Percentiles rank a stretch among this genome's conserved stretches.
These are phyloP conservation scores for Panellus pusillus DNA, from an alignment of 768 basidiomycete genomes.

Conservation along the genomic window DNA sequence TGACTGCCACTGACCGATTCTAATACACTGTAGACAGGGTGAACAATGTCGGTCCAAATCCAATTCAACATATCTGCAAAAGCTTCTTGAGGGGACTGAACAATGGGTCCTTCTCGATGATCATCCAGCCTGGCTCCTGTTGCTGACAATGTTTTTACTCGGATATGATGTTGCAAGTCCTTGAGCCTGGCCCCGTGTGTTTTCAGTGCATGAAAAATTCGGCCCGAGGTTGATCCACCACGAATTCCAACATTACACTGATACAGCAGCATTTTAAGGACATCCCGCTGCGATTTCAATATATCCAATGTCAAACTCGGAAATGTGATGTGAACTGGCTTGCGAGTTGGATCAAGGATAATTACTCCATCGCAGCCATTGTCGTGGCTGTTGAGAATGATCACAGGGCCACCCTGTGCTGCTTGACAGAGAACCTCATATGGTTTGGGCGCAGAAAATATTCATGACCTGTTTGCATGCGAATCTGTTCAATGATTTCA, in stretches of 20 bases:
- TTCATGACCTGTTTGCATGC: slow-evolving; percentile 12
- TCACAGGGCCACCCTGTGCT: slow-evolving; percentile 19
- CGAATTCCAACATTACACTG: neutral
- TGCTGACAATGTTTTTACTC: neutral
- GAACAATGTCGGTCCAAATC: slow-evolving; percentile 6
- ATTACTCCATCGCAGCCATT: slow-evolving; percentile 21
- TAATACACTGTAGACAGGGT: slow-evolving; percentile 11
- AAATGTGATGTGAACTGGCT: slow-evolving; percentile 10
- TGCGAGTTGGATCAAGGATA: slow-evolving; percentile 1
- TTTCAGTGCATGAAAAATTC: neutral
- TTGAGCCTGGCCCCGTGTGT: neutral
- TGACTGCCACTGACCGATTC: neutral
- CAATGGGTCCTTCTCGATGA: no score
- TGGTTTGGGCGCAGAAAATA: slow-evolving; percentile 6
- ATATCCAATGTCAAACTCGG: neutral
- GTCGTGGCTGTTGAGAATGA: slow-evolving; percentile 16
- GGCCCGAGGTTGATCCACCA: neutral
- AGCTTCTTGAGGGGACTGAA: neutral
- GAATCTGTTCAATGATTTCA: slow-evolving; percentile 14
- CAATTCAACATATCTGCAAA: slow-evolving; percentile 15
- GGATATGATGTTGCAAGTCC: neutral
- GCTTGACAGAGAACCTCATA: slow-evolving; percentile 11
- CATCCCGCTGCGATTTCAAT: neutral
- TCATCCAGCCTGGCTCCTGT: no score
- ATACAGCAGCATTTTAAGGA: slow-evolving; percentile 2